phyloP scores from a whole-genome alignment of 2,329 filamentous ascomycete species.

The Calonectria pseudoturangicola region DNA sequence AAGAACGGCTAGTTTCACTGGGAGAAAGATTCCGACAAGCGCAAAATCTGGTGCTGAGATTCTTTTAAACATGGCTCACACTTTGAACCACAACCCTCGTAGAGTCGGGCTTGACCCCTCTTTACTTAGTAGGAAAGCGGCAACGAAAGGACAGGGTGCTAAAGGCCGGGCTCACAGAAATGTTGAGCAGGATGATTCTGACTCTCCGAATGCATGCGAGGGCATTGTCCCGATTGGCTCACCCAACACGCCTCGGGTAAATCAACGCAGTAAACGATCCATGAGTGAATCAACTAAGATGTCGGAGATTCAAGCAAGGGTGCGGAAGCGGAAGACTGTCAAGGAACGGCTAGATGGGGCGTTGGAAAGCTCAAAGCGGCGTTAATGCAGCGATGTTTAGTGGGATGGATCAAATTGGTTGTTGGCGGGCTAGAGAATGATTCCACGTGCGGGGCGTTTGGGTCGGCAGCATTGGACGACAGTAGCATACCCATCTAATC shows the following conservation, averaged over 20 bases:
- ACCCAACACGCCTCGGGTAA: neutral
- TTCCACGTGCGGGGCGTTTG: slow-evolving; percentile 41
- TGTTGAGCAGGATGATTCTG: neutral
- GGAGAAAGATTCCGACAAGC: neutral
- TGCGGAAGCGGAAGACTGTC: slow-evolving; percentile 12
- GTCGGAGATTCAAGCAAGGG: neutral
- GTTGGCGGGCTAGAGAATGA: neutral
- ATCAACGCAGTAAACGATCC: neutral
- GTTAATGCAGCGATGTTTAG: slow-evolving; percentile 15
- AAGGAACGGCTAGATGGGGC: neutral
- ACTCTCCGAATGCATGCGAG: neutral
- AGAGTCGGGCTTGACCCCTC: slow-evolving; percentile 1
- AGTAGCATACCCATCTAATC: slow-evolving; percentile 39
- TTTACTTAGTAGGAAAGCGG: neutral
- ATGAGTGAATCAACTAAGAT: neutral
- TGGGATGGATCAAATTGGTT: neutral
- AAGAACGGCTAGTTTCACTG: neutral
- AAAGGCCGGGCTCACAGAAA: neutral
- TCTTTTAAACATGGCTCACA: neutral
- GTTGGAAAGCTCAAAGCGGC: neutral
- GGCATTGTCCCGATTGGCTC: neutral
- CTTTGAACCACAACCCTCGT: neutral
- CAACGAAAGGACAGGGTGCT: neutral
- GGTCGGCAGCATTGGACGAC: slow-evolving; percentile 31
- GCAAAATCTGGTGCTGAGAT: slow-evolving; percentile 16